phyloP scores from a whole-genome alignment of 2,329 filamentous ascomycete species.

The Aspergillus pseudoterreus region DNA sequence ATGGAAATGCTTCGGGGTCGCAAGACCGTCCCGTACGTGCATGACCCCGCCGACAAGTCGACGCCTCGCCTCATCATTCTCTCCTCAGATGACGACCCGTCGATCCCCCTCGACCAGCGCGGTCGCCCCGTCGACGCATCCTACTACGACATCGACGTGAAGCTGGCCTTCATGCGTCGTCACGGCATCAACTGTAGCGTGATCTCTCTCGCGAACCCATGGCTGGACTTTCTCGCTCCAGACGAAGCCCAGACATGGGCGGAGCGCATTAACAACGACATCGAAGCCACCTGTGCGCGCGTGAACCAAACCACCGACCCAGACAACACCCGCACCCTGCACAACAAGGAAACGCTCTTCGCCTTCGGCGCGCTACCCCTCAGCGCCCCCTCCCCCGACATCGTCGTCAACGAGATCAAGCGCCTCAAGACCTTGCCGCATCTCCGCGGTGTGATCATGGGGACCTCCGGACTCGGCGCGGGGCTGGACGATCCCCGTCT shows the following conservation, averaged over 20 bases:
- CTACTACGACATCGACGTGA: conserved; percentile 75
- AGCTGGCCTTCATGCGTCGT: conserved; percentile 81
- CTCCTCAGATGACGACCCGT: conserved; percentile 42
- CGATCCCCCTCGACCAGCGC: conserved; percentile 45
- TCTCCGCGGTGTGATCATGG: conserved; percentile 82
- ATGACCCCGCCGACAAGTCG: conserved; percentile 33
- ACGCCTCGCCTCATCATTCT: conserved; percentile 46
- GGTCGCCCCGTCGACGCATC: conserved; percentile 80
- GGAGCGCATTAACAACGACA: conserved; percentile 69
- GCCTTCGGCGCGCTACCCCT: conserved; percentile 81
- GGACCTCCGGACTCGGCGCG: conserved; percentile 73
- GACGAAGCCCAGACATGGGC: conserved; percentile 63
- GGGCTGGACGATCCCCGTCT: conserved; percentile 76
- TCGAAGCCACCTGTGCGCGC: conserved; percentile 65
- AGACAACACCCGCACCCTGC: conserved; percentile 13
- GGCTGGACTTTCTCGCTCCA: conserved; percentile 76
- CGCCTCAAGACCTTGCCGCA: conserved; percentile 60
- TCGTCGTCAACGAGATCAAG: conserved; percentile 60
- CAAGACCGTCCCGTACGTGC: conserved; percentile 43
- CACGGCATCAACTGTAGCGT: conserved; percentile 81
- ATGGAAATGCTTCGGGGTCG: conserved; percentile 56
- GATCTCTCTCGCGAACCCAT: conserved; percentile 86
- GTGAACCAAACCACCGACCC: conserved; percentile 25
- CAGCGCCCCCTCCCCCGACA: conserved; percentile 59
- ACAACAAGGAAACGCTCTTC: conserved; percentile 65